Conservation (phyloP, 495 filamentous ascomycete genomes). For the Chaetomium cochliodes region DNA sequence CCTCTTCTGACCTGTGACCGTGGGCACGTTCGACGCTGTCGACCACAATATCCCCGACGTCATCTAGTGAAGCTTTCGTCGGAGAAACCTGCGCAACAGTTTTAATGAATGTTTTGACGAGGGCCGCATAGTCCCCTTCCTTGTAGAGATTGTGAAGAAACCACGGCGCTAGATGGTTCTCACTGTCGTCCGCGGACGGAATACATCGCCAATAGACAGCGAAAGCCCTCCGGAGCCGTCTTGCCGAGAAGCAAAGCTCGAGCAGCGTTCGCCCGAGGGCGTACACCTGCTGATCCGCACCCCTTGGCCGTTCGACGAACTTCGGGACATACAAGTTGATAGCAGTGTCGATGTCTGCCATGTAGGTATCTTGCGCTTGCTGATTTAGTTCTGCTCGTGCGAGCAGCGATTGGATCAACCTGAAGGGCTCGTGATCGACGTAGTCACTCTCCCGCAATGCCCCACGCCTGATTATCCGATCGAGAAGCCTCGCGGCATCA, state of each 20-base stretch:
- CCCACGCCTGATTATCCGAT: constrained; percentile 28
- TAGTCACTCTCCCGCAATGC: constrained; percentile 38
- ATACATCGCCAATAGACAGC: constrained; percentile 38
- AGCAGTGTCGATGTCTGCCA: constrained; percentile 29
- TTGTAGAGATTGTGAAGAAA: constrained; percentile 33
- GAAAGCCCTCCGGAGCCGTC: constrained; percentile 23
- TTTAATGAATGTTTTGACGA: constrained; percentile 30
- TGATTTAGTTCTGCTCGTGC: constrained; percentile 13
- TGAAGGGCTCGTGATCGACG: constrained; percentile 35
- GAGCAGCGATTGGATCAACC: constrained; percentile 37
- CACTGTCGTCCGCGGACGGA: constrained; percentile 11
- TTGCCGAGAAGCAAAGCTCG: constrained; percentile 24
- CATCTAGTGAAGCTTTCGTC: constrained; percentile 18
- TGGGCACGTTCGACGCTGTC: constrained; percentile 32
- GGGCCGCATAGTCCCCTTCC: constrained; percentile 32
- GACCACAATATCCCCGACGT: constrained; percentile 33
- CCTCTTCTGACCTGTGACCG: constrained; percentile 27
- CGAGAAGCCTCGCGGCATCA: constrained; percentile 36
- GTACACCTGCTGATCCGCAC: constrained; percentile 20
- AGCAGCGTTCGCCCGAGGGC: constrained; percentile 38
- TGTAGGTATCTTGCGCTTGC: neutral
- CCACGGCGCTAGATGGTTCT: constrained; percentile 27
- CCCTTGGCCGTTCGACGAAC: constrained; percentile 32
- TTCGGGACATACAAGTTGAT: constrained; percentile 38
- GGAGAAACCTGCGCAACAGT: constrained; percentile 35